These are phyloP conservation scores for Mycena capillaripes DNA, from an alignment of 768 basidiomycete genomes.

Conservation along the genomic window DNA sequence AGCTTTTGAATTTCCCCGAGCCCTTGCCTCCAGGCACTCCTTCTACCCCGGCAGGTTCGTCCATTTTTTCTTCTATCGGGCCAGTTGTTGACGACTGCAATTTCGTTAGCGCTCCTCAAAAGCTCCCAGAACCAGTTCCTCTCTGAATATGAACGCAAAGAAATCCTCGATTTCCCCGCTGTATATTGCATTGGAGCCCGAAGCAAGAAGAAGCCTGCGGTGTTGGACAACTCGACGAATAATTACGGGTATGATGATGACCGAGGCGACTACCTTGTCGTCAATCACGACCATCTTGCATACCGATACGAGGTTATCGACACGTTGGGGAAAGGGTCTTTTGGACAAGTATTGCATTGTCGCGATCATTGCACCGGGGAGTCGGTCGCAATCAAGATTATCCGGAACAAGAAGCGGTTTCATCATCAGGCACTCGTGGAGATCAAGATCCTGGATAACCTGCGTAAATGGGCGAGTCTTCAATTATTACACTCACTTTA, in stretches of 20 bases:
- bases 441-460: slow-evolving; percentile 97
- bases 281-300: slow-evolving; percentile 92
- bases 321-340: slow-evolving; percentile 97
- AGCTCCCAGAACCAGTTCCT: slow-evolving; percentile 77
- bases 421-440: slow-evolving; percentile 99
- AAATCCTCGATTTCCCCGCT: slow-evolving; percentile 88
- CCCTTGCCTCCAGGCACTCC: slow-evolving; percentile 80
- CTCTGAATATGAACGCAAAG: slow-evolving; percentile 91
- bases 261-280: slow-evolving; percentile 94
- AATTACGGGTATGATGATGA: slow-evolving; percentile 99
- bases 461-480: slow-evolving; percentile 94
- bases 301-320: slow-evolving; percentile 97
- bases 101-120: slow-evolving; percentile 70
- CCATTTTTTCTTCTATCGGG: background rate
- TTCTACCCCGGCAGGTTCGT: slow-evolving; percentile 79
- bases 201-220: slow-evolving; percentile 88
- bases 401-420: slow-evolving; percentile 98
- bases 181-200: slow-evolving; percentile 87
- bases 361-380: slow-evolving; percentile 95
- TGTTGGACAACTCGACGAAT: slow-evolving; percentile 78
- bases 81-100: slow-evolving; percentile 25
- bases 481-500: background rate
- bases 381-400: slow-evolving; percentile 99
- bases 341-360: slow-evolving; percentile 96
- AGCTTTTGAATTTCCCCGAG: slow-evolving; percentile 93